Evolutionary conservation across 495 filamentous ascomycete species (phyloP).

Genomic region (Pyrenopolyporus hunteri): DNA sequence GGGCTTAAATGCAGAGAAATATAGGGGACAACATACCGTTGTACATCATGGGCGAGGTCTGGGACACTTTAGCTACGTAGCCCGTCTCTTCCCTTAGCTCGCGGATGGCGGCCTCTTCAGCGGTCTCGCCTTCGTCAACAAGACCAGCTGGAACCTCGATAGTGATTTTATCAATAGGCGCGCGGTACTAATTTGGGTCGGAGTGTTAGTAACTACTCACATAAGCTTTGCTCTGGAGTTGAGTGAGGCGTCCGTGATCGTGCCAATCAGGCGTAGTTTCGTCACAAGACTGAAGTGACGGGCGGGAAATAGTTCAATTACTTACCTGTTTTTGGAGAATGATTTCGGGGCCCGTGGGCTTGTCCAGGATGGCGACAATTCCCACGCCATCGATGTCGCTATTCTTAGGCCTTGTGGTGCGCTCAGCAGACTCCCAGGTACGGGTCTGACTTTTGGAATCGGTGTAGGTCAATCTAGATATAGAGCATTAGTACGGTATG

Average conservation of each 20-base stretch:
- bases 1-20: not conserved
- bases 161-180: constrained; percentile 76
- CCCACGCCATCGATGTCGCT: constrained; percentile 87
- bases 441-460: constrained; percentile 72
- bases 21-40: constrained; percentile 62
- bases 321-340: constrained; percentile 77
- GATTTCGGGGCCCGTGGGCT: constrained; percentile 72
- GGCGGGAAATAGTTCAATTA: not conserved
- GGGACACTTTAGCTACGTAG: constrained; percentile 72
- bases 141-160: constrained; percentile 89
- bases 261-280: not conserved
- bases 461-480: constrained; percentile 67
- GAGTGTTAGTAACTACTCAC: not conserved
- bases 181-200: constrained; percentile 60
- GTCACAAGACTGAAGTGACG: not conserved
- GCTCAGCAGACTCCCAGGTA: constrained; percentile 83
- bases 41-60: constrained; percentile 80
- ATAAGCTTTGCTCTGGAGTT: too few species aligned
- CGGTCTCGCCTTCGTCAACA: constrained; percentile 80
- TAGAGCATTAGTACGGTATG: constrained; percentile 4
- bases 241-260: too few species aligned
- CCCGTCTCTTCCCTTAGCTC: constrained; percentile 95
- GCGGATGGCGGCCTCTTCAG: constrained; percentile 79
- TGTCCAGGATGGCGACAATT: constrained; percentile 84
- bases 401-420: constrained; percentile 70